Base-by-base conservation (phyloP, 169 alveolate genomes). In the Cyclospora cayetanensis region DNA sequence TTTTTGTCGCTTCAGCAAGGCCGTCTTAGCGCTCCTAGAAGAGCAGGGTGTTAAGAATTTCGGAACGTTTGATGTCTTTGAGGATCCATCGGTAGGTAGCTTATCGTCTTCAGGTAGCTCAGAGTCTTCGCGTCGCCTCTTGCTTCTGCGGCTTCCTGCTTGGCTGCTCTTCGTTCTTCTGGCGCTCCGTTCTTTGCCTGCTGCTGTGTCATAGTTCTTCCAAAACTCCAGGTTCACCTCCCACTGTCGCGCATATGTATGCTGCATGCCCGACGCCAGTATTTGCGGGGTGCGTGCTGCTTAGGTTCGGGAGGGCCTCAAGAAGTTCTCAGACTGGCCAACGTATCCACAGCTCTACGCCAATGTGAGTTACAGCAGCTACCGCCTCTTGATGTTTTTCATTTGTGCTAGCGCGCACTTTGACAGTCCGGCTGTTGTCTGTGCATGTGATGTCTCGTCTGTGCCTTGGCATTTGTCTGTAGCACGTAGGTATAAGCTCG, bases 321-420 rank as follows among this genome's bases (percentile, higher is more conserved):
- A 90, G 90, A 66, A 0, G 37, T 85, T 53, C 85, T 72, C 91
- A 39, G 74, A 63, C 65, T 76, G 93, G 91, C 94, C 92, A 20
- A 85, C 92, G 29, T 92, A 85, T 41, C 92, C 92, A 0, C 94
- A 85, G 66, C 66, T 86, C 31, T 87, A 92, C 43, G 70, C 66
- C n/a, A 12, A 77, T 55, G 90, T 89, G 35, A 50, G 31, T 22
- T 3, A 29, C n/a, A 3, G 68, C 83, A 35, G 55, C 55, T 12
- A 66, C 18, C 55, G 55, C 55, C 15, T 7, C 55, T 46, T 46
- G 22, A 7, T 46, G 55, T 15, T 46, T 7, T 15, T 46, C 22
- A 7, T 7, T 7, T 15, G 55, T 15, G 7, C 55, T 46, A 7
- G 55, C 7, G 55, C 55, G 22, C 55, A 7, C 22, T 46, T 7